Conservation (phyloP, 2,329 filamentous ascomycete genomes). For the Colletotrichum melonis region DNA sequence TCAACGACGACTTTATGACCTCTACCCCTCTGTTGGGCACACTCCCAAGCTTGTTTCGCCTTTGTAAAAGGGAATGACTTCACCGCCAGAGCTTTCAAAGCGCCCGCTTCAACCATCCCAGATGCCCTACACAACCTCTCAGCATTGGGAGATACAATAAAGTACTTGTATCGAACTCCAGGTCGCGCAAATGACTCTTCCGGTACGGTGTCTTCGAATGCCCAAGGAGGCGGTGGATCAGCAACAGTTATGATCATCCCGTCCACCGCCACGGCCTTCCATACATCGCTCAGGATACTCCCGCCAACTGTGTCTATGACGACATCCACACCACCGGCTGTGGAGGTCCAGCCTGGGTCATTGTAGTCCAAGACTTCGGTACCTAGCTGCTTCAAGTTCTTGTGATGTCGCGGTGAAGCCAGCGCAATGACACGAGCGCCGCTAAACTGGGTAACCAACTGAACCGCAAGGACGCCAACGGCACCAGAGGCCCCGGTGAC, state of each 20-base stretch:
- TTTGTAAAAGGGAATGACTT: slow-evolving; percentile 39
- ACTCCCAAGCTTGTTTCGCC: slow-evolving; percentile 42
- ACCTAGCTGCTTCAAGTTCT: slow-evolving; percentile 37
- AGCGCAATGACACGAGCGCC: slow-evolving; percentile 43
- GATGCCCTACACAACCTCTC: slow-evolving; percentile 37
- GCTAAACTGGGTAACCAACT: slow-evolving; percentile 39
- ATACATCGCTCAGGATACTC: slow-evolving; percentile 41
- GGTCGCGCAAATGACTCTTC: slow-evolving; percentile 37
- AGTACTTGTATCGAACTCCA: slow-evolving; percentile 42
- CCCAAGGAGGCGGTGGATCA: slow-evolving; percentile 48
- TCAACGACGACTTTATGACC: slow-evolving; percentile 43
- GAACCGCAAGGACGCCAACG: slow-evolving; percentile 44
- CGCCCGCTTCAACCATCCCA: slow-evolving; percentile 39
- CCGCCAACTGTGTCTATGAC: slow-evolving; percentile 48
- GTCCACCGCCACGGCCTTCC: slow-evolving; percentile 43
- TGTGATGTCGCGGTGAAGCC: slow-evolving; percentile 39
- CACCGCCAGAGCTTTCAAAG: slow-evolving; percentile 38
- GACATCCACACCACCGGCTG: slow-evolving; percentile 40
- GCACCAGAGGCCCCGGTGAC: slow-evolving; percentile 46
- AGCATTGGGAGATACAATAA: slow-evolving; percentile 41
- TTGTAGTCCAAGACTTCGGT: slow-evolving; percentile 44
- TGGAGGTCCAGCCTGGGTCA: slow-evolving; percentile 37
- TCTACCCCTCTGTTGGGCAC: slow-evolving; percentile 38
- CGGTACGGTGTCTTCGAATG: slow-evolving; percentile 38
- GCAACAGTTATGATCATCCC: slow-evolving; percentile 49